Evolutionary conservation across 805 yeast genomes (phyloP).

Genomic region (Wickerhamomyces kurtzmanii): DNA sequence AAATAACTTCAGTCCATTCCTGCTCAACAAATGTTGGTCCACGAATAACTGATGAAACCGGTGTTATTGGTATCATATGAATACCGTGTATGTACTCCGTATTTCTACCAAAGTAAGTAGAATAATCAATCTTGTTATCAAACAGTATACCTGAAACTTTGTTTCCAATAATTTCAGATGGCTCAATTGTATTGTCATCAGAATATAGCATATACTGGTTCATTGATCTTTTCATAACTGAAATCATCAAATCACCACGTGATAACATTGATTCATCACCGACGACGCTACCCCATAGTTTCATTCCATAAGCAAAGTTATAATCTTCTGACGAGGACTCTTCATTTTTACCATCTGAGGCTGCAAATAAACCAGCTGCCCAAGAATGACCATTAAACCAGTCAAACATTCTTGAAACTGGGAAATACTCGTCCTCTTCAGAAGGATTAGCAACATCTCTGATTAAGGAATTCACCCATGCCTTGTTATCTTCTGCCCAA

Average conservation of each 20-base stretch:
- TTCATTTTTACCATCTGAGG: conserved; percentile 63
- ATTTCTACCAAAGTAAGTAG: conserved; percentile 59
- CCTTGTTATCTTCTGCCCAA: conserved; percentile 38
- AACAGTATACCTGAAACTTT: conserved; percentile 61
- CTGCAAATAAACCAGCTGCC: conserved; percentile 58
- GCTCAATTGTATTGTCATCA: conserved; percentile 39
- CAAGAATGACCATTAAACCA: conserved; percentile 70
- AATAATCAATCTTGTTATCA: conserved; percentile 65
- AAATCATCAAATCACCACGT: conserved; percentile 49
- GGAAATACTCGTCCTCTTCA: conserved; percentile 42
- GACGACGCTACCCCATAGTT: conserved; percentile 54
- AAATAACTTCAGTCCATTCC: conserved; percentile 50
- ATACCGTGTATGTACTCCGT: conserved; percentile 66
- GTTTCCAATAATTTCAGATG: conserved; percentile 40
- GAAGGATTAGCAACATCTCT: conserved; percentile 65
- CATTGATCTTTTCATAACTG: conserved; percentile 44
- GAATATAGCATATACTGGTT: conserved; percentile 42
- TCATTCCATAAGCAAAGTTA: conserved; percentile 58
- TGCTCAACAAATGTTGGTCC: conserved; percentile 37
- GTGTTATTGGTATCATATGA: conserved; percentile 69
- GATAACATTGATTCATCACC: conserved; percentile 42
- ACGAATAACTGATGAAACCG: conserved; percentile 48
- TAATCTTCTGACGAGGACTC: conserved; percentile 68
- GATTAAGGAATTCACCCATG: conserved; percentile 51
- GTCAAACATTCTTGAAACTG: conserved; percentile 57